These are phyloP conservation scores for Lasiodiplodia hormozganensis DNA, from an alignment of 2,329 filamentous ascomycete species.

Conservation along the genomic window DNA sequence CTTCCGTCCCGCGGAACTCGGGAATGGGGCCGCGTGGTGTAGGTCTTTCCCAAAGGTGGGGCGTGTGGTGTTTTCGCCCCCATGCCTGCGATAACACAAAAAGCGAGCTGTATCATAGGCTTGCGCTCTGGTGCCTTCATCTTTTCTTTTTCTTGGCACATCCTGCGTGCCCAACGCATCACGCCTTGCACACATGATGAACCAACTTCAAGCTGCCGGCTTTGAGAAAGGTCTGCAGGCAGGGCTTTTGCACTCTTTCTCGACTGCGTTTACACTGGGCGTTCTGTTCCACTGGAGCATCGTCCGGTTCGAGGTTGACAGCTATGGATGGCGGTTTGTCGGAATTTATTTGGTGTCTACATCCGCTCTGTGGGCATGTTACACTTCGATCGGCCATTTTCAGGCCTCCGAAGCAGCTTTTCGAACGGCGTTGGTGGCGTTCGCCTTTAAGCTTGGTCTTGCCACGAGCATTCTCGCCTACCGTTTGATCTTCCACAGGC, in stretches of 20 bases:
- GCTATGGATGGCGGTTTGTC: background rate
- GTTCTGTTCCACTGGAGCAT: background rate
- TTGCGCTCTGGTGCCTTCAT: no score
- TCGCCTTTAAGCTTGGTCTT: slow-evolving; percentile 30
- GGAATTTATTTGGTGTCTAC: background rate
- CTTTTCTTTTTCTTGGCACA: no score
- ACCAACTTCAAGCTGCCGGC: background rate
- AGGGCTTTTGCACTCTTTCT: background rate
- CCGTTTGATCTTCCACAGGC: slow-evolving; percentile 41
- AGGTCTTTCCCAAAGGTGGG: no score
- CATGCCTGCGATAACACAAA: no score
- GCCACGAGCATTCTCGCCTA: slow-evolving; percentile 46
- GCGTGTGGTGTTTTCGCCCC: no score
- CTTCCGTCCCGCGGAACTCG: no score
- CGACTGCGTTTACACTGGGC: background rate
- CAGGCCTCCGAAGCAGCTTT: background rate
- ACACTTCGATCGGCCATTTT: background rate
- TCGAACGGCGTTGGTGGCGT: background rate
- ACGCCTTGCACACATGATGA: background rate
- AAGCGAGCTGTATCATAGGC: no score
- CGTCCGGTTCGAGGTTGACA: background rate
- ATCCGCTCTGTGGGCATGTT: background rate
- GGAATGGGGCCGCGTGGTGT: no score
- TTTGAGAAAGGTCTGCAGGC: background rate
- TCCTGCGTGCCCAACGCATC: background rate